Evolutionary conservation across 345 rosid genomes (phyloP).

Genomic region (Schrenkiella parvula): DNA sequence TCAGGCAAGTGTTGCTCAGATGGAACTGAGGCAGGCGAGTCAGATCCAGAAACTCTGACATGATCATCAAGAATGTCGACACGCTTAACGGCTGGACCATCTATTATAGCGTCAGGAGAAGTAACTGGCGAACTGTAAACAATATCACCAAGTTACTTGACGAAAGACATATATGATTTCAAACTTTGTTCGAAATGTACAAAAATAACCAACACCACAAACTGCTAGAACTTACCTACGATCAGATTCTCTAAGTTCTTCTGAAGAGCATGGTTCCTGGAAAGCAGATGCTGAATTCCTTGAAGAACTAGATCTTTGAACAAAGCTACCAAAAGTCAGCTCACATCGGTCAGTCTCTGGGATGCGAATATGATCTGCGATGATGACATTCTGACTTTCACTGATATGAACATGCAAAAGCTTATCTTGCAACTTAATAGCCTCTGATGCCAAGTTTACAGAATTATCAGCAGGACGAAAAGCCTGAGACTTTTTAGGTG

Average conservation of each 20-base stretch:
- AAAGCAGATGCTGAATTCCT: not conserved
- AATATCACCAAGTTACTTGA: not conserved
- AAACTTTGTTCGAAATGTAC: not conserved
- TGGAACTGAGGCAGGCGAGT: not conserved
- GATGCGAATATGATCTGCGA: constrained; percentile 1
- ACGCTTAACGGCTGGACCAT: not conserved
- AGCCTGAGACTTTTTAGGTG: not conserved
- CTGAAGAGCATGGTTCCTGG: not conserved
- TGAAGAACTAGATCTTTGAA: not conserved
- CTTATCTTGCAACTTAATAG: not conserved
- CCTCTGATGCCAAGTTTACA: not conserved
- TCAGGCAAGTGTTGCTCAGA: not conserved
- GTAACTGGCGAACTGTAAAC: not conserved
- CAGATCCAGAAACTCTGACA: constrained; percentile 5
- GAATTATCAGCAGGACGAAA: not conserved
- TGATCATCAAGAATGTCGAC: not conserved
- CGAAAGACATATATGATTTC: not conserved
- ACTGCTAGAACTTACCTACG: not conserved
- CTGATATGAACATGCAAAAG: not conserved
- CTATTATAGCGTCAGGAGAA: not conserved
- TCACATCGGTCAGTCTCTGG: not conserved
- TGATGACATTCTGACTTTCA: not conserved
- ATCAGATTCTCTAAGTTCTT: not conserved
- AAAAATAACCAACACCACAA: not conserved
- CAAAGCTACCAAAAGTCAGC: not conserved